Evolutionary conservation across 2,329 filamentous ascomycete species (phyloP).

Genomic region (Trichoderma hamatum): DNA sequence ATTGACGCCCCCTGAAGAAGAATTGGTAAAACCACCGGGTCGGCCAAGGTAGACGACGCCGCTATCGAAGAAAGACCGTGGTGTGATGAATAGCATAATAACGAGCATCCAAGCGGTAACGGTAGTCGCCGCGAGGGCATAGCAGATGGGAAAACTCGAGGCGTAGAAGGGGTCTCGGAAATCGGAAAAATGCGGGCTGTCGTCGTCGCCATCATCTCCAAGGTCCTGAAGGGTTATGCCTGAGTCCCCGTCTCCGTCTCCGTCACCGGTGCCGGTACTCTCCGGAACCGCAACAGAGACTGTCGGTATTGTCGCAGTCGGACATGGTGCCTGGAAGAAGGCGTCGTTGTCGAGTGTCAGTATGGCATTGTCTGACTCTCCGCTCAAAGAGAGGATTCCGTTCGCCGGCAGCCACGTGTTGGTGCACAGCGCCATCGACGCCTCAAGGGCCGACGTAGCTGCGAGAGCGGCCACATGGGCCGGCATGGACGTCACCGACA

Average conservation of each 20-base stretch:
- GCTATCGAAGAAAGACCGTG: slow-evolving; percentile 88
- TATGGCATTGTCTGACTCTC: slow-evolving; percentile 48
- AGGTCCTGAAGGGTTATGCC: slow-evolving; percentile 31
- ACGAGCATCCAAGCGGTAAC: slow-evolving; percentile 90
- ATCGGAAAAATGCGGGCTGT: slow-evolving; percentile 51
- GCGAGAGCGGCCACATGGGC: slow-evolving; percentile 24
- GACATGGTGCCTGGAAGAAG: slow-evolving; percentile 52
- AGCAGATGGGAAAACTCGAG: slow-evolving; percentile 89
- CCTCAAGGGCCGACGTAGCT: slow-evolving; percentile 35
- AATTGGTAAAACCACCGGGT: slow-evolving; percentile 83
- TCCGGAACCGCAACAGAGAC: slow-evolving; percentile 39
- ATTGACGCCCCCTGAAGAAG: slow-evolving; percentile 75
- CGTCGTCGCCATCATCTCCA: slow-evolving; percentile 6
- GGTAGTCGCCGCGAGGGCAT: slow-evolving; percentile 88
- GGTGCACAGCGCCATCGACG: slow-evolving; percentile 43
- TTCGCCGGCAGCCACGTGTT: slow-evolving; percentile 49
- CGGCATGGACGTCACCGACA: slow-evolving; percentile 13
- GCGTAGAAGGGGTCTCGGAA: slow-evolving; percentile 88
- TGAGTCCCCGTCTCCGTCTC: slow-evolving; percentile 27
- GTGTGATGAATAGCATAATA: slow-evolving; percentile 91
- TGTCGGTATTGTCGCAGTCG: slow-evolving; percentile 32
- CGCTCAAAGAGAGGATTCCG: slow-evolving; percentile 53
- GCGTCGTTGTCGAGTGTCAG: slow-evolving; percentile 63
- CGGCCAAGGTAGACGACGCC: slow-evolving; percentile 79
- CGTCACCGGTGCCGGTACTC: not conserved